Conservation (phyloP, 495 filamentous ascomycete genomes). For the Daldinia caldariorum region DNA sequence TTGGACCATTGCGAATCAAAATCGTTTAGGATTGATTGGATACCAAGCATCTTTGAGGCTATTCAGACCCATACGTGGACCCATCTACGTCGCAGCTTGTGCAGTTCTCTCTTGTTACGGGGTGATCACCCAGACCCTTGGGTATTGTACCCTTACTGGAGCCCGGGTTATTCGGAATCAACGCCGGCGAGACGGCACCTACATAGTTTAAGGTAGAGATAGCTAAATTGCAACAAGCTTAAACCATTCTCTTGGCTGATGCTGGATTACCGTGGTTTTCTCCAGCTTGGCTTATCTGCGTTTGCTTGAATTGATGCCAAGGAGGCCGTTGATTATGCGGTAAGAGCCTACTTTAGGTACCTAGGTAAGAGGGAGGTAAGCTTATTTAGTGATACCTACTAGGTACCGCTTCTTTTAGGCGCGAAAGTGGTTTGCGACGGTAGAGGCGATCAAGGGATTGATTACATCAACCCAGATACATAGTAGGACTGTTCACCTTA, state of each 20-base stretch:
- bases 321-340: not conserved
- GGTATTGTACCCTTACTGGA: not conserved
- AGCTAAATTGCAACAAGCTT: slow-evolving; percentile 2
- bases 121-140: not conserved
- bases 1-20: not conserved
- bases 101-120: not conserved
- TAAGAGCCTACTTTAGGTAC: too few relatives aligned
- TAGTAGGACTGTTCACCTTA: too few relatives aligned
- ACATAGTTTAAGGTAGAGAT: not conserved
- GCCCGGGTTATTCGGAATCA: not conserved
- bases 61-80: not conserved
- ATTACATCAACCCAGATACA: not conserved
- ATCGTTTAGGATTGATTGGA: slow-evolving; percentile 4
- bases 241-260: not conserved
- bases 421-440: not conserved
- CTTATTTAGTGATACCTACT: not conserved
- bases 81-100: slow-evolving; percentile 1
- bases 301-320: not conserved
- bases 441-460: not conserved
- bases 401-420: not conserved
- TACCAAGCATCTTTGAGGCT: slow-evolving; percentile 7
- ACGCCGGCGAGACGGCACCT: not conserved
- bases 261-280: too few relatives aligned
- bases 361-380: too few relatives aligned
- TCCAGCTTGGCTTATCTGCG: too few relatives aligned